Conservation (phyloP, 345 rosid species). For the Passiflora organensis region DNA sequence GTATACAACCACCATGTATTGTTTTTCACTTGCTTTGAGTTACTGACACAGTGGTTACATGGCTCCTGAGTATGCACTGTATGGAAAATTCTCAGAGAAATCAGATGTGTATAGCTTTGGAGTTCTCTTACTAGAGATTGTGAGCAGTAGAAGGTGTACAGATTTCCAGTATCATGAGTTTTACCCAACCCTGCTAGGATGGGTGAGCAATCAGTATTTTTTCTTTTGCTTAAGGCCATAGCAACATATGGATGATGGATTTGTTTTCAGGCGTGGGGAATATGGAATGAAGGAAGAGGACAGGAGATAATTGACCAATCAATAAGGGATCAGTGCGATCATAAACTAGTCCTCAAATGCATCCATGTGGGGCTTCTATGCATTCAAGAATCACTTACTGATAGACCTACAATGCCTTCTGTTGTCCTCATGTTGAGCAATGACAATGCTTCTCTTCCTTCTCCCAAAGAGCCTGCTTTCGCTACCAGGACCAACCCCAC, state of each 20-base stretch:
- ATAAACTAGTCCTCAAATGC: slow-evolving; percentile 1
- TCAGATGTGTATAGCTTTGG: slow-evolving; percentile 17
- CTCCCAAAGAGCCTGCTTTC: no score
- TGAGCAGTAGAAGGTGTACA: slow-evolving; percentile 9
- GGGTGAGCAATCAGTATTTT: neutral
- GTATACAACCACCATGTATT: no score
- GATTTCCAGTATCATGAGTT: slow-evolving; percentile 4
- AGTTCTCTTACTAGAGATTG: slow-evolving; percentile 8
- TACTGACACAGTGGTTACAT: slow-evolving; percentile 8
- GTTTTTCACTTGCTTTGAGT: neutral
- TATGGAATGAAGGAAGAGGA: slow-evolving; percentile 6
- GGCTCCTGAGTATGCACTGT: slow-evolving; percentile 16
- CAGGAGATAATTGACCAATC: slow-evolving; percentile 5
- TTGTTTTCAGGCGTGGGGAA: slow-evolving; percentile 1
- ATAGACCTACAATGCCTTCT: neutral
- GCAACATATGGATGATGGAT: no score
- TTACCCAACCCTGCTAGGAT: neutral
- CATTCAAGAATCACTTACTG: neutral
- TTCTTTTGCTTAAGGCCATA: no score
- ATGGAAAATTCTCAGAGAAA: slow-evolving; percentile 9
- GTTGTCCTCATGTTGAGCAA: no score
- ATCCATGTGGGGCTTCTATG: slow-evolving; percentile 11
- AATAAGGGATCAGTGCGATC: neutral
- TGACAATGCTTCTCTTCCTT: no score
- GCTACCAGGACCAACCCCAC: no score